Evolutionary conservation across 352 stramenopile genomes (phyloP), one percentile per base, ranked within the genome.

Genomic region (Globisporangium radiosum): DNA sequence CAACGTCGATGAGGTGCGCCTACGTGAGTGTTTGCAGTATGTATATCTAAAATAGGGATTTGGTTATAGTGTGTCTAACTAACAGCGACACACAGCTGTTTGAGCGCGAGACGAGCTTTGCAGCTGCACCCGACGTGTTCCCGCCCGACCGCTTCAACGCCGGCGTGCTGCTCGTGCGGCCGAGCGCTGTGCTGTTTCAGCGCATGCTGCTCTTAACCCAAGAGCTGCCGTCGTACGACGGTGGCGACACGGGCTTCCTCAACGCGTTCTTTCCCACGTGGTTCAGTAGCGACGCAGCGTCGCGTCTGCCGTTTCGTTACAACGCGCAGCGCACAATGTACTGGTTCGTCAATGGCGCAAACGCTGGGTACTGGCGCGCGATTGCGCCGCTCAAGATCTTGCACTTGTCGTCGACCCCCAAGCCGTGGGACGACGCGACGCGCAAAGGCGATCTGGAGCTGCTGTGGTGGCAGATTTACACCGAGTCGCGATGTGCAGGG

Each of bases 121-220:
- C 85, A 3, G 88, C 88, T 0, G 86, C 86, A 43, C 85, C 86
- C 2, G 83, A 95, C 65, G 72, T 95, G 13, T 90, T 94, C 54
- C 81, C 85, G n/a, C 86, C 86, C 0, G 77, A 95, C 61, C 73
- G 79, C 13, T 95, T 96, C 66, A 94, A 95, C 58, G 80, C 81
- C 11, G 86, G 85, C 19, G 87, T 96, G 17, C 52, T 90, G 50
- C 72, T 96, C 4, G 48, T 96, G 51, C 60, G 71, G 51, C 84
- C 81, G 8, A 80, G 56, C 42, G 52, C 50, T 56, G 19, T 62
- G 36, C 62, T 82, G 25, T 88, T 88, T 59, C 57, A 80, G 39
- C 68, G 77, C 19, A 76, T 96, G 68, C 59, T 90, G 44, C 48
- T 45, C 33, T 60, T 84, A 39, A 57, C 66, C 11, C 64, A 66